Evolutionary conservation across 2,329 filamentous ascomycete species (phyloP).

Genomic region (Xylaria sp.): DNA sequence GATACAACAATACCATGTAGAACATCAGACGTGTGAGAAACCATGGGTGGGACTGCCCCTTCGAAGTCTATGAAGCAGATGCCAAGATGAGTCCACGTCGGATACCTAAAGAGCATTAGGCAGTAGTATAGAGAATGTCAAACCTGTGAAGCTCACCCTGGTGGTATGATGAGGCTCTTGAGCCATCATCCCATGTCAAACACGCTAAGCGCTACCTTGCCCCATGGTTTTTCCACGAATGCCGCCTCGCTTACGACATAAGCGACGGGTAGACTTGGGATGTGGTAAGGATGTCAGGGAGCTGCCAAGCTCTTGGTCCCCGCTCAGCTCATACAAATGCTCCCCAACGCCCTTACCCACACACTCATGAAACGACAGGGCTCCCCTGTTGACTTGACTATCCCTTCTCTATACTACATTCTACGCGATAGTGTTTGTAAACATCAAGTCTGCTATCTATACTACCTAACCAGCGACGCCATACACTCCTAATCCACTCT

Average conservation of each 20-base stretch:
- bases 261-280: not conserved
- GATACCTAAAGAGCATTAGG: not conserved
- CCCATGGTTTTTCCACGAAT: slow-evolving; percentile 6
- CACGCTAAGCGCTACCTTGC: not conserved
- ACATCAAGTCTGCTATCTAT: slow-evolving; percentile 4
- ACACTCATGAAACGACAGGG: slow-evolving; percentile 33
- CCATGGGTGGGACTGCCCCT: slow-evolving; percentile 41
- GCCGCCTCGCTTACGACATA: slow-evolving; percentile 6
- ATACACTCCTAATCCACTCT: not conserved
- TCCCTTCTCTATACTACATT: not conserved
- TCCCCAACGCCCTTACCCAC: slow-evolving; percentile 25
- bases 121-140: slow-evolving; percentile 7
- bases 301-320: slow-evolving; percentile 22
- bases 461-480: not conserved
- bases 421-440: not conserved
- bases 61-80: slow-evolving; percentile 20
- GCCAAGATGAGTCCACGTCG: not conserved
- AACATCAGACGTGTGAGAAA: slow-evolving; percentile 42
- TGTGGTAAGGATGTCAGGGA: not conserved
- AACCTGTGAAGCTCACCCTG: slow-evolving; percentile 6
- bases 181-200: slow-evolving; percentile 21
- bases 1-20: slow-evolving; percentile 26
- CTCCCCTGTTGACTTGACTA: slow-evolving; percentile 9
- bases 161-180: slow-evolving; percentile 22
- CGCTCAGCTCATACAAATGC: slow-evolving; percentile 21